Evolutionary conservation across 768 basidiomycete species (phyloP).

Genomic region (Tricholomella constricta): DNA sequence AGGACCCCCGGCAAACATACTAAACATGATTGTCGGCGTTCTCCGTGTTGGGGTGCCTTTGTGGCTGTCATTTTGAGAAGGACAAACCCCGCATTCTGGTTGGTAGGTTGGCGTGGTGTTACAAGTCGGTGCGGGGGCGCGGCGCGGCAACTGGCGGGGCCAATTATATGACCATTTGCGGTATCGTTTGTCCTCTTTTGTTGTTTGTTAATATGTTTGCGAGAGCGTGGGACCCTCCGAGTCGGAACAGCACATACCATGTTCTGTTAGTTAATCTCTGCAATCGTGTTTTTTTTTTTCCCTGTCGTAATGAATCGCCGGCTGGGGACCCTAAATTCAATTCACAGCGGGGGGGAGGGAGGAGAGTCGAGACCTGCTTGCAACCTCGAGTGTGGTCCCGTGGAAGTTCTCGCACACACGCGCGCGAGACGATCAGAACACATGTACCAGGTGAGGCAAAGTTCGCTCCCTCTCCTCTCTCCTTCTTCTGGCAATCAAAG

Average conservation of each 20-base stretch:
- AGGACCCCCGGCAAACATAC: slow-evolving; percentile 1
- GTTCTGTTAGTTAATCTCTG: neutral
- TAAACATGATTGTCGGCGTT: slow-evolving; percentile 3
- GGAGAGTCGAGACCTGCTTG: neutral
- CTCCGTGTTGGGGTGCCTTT: slow-evolving; percentile 3
- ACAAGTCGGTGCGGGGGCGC: too few relatives aligned
- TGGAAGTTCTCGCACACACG: neutral
- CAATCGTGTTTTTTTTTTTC: too few relatives aligned
- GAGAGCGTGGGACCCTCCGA: slow-evolving; percentile 9
- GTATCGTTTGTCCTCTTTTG: too few relatives aligned
- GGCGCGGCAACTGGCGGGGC: slow-evolving; percentile 15
- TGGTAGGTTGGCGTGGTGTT: neutral
- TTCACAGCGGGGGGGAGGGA: too few relatives aligned
- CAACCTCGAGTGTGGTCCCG: slow-evolving; percentile 1
- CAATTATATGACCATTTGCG: neutral
- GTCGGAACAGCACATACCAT: slow-evolving; percentile 5
- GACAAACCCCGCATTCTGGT: slow-evolving; percentile 8
- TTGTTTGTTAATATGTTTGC: too few relatives aligned
- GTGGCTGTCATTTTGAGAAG: slow-evolving; percentile 8
- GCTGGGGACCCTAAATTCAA: too few relatives aligned
- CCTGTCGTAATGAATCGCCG: too few relatives aligned
- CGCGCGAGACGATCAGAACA: neutral
- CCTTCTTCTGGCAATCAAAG: slow-evolving; percentile 15
- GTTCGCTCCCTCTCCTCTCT: too few relatives aligned
- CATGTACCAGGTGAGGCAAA: neutral